Conservation (phyloP, 139 green algal species). For the Deuterostichococcus epilithicus region DNA sequence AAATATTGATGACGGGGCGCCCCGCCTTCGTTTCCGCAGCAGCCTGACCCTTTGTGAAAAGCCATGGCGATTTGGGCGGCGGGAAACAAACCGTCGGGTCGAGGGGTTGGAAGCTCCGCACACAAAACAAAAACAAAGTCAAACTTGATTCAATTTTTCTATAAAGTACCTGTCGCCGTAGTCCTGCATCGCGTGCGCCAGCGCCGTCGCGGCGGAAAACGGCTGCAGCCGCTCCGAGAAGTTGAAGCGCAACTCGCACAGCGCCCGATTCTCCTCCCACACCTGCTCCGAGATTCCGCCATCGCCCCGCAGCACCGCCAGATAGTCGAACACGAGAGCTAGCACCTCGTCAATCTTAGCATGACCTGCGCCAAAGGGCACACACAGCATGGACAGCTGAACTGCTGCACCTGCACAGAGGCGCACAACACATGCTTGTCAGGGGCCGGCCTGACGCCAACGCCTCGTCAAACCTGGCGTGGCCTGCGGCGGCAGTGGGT, state of each 20-base stretch:
- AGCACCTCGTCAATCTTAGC: constrained; percentile 46
- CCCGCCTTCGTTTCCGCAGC: no score
- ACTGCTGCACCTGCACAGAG: constrained; percentile 13
- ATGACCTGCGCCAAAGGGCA: constrained; percentile 44
- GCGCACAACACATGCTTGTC: no score
- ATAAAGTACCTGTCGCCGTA: constrained; percentile 33
- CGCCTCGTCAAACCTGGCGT: constrained; percentile 29
- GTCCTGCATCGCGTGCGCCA: constrained; percentile 65
- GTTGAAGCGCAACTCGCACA: constrained; percentile 68
- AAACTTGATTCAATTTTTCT: no score
- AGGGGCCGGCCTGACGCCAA: no score
- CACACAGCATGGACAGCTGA: constrained; percentile 42
- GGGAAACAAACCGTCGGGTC: no score
- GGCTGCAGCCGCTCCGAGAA: constrained; percentile 72
- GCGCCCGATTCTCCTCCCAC: constrained; percentile 36
- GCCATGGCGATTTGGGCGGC: no score
- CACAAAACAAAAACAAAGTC: no score
- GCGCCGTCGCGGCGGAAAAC: constrained; percentile 52
- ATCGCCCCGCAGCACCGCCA: constrained; percentile 1
- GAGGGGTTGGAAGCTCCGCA: no score
- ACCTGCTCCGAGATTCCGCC: constrained; percentile 34
- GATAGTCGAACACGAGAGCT: constrained; percentile 54
- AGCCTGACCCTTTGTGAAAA: no score
- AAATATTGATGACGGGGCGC: no score
- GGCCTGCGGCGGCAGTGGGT: no score